Percentiles rank a stretch among this genome's conserved stretches.
Evolutionary conservation across 2,329 filamentous ascomycete genomes (phyloP).

Genomic region (Aspergillus brunneoviolaceus): DNA sequence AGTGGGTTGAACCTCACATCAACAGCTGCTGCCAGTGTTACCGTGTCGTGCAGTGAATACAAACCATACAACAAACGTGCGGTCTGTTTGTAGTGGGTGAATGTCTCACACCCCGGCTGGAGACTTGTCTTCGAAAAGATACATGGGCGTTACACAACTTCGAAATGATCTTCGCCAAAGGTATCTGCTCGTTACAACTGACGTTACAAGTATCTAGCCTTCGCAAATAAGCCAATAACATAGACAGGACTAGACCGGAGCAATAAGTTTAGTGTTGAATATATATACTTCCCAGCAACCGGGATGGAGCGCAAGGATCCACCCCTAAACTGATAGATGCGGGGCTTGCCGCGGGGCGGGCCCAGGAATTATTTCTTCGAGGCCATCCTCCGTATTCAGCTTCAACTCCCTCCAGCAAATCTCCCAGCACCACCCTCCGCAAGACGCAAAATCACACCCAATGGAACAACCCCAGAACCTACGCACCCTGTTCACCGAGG

Average conservation of each 20-base stretch:
- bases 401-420: constrained; percentile 11
- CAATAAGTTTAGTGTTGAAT: no score
- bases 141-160: no score
- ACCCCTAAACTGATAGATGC: background rate
- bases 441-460: constrained; percentile 22
- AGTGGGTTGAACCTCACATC: no score
- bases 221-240: background rate
- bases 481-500: constrained; percentile 54
- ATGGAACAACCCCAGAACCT: constrained; percentile 55
- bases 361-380: constrained; percentile 17
- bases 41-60: background rate
- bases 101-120: no score
- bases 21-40: background rate
- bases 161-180: no score
- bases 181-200: no score
- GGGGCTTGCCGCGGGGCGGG: constrained; percentile 15
- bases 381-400: background rate
- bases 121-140: no score
- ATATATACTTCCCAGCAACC: no score
- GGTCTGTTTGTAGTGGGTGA: background rate
- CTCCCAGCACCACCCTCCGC: background rate
- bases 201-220: background rate
- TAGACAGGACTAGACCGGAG: no score
- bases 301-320: background rate
- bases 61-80: background rate